Evolutionary conservation across 208 protist genomes (phyloP).

Genomic region (Trypanosoma melophagium): DNA sequence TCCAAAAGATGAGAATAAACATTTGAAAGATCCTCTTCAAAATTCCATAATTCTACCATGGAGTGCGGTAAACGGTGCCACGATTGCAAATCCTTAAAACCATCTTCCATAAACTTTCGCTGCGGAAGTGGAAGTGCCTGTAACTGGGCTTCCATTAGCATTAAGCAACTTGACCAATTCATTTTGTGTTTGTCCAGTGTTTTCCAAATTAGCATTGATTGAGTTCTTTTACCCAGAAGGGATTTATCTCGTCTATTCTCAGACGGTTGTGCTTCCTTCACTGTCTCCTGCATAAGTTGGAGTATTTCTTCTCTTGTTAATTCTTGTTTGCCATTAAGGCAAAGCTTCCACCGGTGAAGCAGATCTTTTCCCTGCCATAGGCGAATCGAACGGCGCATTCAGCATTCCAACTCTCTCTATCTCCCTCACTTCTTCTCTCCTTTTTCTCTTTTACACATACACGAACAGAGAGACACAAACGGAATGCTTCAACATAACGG

Average conservation of each 20-base stretch:
- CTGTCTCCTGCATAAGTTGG: constrained; percentile 36
- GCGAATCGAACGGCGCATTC: constrained; percentile 19
- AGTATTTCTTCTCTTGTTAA: constrained; percentile 18
- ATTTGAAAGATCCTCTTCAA: constrained; percentile 27
- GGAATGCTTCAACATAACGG: no score
- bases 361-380: constrained; percentile 9
- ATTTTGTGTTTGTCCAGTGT: constrained; percentile 49
- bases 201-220: constrained; percentile 57
- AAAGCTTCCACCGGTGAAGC: constrained; percentile 4
- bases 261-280: constrained; percentile 10
- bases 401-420: constrained; percentile 2
- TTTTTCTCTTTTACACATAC: neutral
- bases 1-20: constrained; percentile 35
- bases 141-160: constrained; percentile 48
- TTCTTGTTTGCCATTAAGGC: neutral
- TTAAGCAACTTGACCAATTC: constrained; percentile 42
- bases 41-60: constrained; percentile 39
- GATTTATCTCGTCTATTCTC: neutral
- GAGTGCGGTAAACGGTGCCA: constrained; percentile 21
- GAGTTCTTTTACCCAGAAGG: constrained; percentile 18
- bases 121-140: constrained; percentile 32
- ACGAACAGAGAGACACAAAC: constrained; percentile 6
- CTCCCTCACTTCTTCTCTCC: constrained; percentile 7
- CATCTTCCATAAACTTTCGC: constrained; percentile 26
- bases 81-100: constrained; percentile 9